Percentiles rank a stretch among this genome's conserved stretches.
These are phyloP conservation scores for Neolentinus lepideus DNA, from an alignment of 1,284 basidiomycete genomes.

Conservation along the genomic window DNA sequence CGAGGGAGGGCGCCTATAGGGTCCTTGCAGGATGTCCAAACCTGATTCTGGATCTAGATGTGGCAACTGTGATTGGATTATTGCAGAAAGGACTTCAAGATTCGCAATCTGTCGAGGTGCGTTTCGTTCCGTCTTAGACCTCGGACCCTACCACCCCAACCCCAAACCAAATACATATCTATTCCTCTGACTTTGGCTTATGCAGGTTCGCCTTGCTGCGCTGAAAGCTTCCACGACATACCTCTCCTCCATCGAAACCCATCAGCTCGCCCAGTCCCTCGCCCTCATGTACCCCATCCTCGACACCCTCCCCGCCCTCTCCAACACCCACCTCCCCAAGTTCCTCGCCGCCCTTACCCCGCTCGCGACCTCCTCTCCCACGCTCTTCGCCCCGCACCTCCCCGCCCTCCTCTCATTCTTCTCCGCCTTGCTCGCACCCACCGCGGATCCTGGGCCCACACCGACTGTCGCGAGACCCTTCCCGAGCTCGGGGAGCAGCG, in stretches of 20 bases:
- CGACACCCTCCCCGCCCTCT: conserved; percentile 51
- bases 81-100: conserved; percentile 63
- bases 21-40: conserved; percentile 66
- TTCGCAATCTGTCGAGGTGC: conserved; percentile 50
- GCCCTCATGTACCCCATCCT: conserved; percentile 60
- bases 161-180: background rate
- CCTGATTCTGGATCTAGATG: conserved; percentile 65
- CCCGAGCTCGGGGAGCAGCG: conserved; percentile 29
- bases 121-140: conserved; percentile 13
- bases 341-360: conserved; percentile 69
- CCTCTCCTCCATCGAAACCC: conserved; percentile 45
- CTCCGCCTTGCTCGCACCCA: conserved; percentile 54
- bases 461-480: conserved; percentile 66
- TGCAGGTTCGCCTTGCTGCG: conserved; percentile 51
- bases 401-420: conserved; percentile 57
- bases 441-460: conserved; percentile 63
- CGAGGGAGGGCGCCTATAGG: conserved; percentile 52
- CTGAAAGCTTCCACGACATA: conserved; percentile 59
- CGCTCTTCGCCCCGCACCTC: conserved; percentile 63
- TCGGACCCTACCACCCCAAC: background rate
- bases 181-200: background rate
- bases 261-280: conserved; percentile 49
- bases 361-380: conserved; percentile 57
- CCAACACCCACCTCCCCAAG: conserved; percentile 45
- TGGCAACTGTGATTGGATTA: conserved; percentile 53